phyloP scores from a whole-genome alignment of 495 filamentous ascomycete species.

The Viridothelium virens region DNA sequence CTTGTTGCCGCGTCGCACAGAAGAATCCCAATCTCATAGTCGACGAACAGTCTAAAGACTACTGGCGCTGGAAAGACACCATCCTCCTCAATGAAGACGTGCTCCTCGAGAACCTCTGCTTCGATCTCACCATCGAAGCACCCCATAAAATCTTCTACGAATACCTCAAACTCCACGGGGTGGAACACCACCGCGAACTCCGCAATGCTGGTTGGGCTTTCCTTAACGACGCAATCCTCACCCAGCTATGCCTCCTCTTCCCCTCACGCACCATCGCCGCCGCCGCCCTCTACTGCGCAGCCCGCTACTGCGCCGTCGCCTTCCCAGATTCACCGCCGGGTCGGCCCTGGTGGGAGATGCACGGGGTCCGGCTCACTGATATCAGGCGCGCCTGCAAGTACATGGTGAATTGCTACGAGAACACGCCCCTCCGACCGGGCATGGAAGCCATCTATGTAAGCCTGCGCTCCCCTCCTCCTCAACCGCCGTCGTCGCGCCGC shows the following conservation, averaged over 20 bases:
- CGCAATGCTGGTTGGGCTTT: constrained; percentile 86
- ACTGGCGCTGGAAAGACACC: constrained; percentile 91
- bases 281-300: constrained; percentile 76
- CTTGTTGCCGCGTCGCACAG: constrained; percentile 87
- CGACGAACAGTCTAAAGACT: constrained; percentile 93
- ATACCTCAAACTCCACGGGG: constrained; percentile 57
- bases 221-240: constrained; percentile 79
- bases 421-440: constrained; percentile 42
- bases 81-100: constrained; percentile 86
- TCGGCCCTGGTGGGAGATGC: constrained; percentile 79
- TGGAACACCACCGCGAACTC: constrained; percentile 64
- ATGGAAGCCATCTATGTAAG: constrained; percentile 4
- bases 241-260: constrained; percentile 76
- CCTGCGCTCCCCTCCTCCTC: background rate
- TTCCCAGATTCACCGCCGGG: constrained; percentile 67
- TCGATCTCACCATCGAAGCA: constrained; percentile 80
- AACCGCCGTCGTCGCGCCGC: background rate
- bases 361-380: constrained; percentile 54
- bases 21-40: constrained; percentile 80
- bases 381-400: constrained; percentile 59
- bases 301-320: constrained; percentile 55
- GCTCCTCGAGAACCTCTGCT: constrained; percentile 84
- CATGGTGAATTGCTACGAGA: constrained; percentile 68
- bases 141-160: constrained; percentile 78
- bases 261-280: constrained; percentile 71